Base-by-base conservation (phyloP, 2,329 filamentous ascomycete species). In the Hymenoscyphus infarciens region DNA sequence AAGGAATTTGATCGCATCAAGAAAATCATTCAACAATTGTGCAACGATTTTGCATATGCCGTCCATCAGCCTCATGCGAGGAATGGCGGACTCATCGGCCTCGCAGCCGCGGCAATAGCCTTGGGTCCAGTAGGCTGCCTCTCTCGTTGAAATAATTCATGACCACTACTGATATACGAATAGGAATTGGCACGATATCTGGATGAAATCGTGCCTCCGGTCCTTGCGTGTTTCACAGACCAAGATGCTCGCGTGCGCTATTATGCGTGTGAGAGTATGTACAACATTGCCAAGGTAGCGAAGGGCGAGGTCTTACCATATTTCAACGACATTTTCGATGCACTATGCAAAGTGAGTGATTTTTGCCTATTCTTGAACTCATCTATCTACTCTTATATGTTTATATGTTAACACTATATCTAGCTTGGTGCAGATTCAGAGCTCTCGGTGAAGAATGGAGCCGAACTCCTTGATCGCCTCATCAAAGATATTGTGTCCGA, bases 251-350 rank as follows among this genome's bases (percentile, higher is more conserved):
- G 95, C 63, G 95, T 98, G 35, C 86, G 95, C 67, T 99, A 99
- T 77, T 99, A 99, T 78, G 95, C 95, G 27, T 99, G 95, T 78
- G 95, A 99, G 80, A 96, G 93, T 76, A 99, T 99, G 95, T 99
- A 99, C 79, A 99, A 99, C 77, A 99, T 99, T 74, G 93, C 95
- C 73, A 99, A 99, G 79, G 95, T 99, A 56, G 95, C 94, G 64
- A 99, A 99, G 78, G 95, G 96, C 42, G 95, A 99, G 77, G 95
- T 99, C 22, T 78, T 99, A 68, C 85, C 96, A 49, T 99, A 97
- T 80, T 99, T 99, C 78, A 99, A 99, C 77, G 90, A 96, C 72
- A 95, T 99, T 67, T 99, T 99, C 74, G 95, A 99, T 79, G 92
- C 95, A 25, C 81, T 99, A 61, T 97, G 93, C 80, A 98, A 97